Evolutionary conservation across 140 eudicot genomes (phyloP), one percentile per base, ranked within the genome.

Genomic region (Erigeron philadelphicus): DNA sequence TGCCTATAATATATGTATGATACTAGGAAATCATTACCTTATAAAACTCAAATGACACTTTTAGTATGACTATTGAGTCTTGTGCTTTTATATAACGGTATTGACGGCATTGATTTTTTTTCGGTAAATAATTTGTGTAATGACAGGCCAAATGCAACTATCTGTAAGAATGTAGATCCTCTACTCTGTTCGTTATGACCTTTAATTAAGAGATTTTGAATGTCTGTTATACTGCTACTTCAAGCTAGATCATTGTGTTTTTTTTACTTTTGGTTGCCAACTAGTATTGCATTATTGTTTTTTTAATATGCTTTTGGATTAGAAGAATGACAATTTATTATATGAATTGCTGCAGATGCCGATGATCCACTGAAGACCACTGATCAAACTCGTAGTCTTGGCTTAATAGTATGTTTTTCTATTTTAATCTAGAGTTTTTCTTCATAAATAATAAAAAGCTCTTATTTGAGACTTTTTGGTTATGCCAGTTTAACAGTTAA

Each of bases 281-380:
- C 6, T 40, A 6, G 57, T 44, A 44, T 11, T 10, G 11, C 10
- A 52, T 41, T 17, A 17, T 7, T 42, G 46, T 31, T 25, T 48
- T 21, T 31, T 35, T n/a, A 8, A 5, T 67, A 50, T 52, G 53
- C 38, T 35, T 17, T 11, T 7, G 13, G 15, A 45, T 46, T 48
- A 31, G 7, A 71, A 71, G 38, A 59, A 72, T 72, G 49, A 21
- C 25, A 21, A 21, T 21, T 21, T 2, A 31, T 31, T 35, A 16
- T 72, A 31, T 72, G 23, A 18, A 49, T 42, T 72, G 43, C 38
- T 86, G 82, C 93, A 93, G 98, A 93, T 77, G 73, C 86, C 3
- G 98, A 93, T 71, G 98, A 93, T 73, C 98, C 98, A 11, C 81
- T 93, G 77, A 93, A 93, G 88, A 93, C 96, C 45, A 93, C 95